Conservation (phyloP, 352 stramenopile genomes). For the Thalassiosira livingstoniorum region DNA sequence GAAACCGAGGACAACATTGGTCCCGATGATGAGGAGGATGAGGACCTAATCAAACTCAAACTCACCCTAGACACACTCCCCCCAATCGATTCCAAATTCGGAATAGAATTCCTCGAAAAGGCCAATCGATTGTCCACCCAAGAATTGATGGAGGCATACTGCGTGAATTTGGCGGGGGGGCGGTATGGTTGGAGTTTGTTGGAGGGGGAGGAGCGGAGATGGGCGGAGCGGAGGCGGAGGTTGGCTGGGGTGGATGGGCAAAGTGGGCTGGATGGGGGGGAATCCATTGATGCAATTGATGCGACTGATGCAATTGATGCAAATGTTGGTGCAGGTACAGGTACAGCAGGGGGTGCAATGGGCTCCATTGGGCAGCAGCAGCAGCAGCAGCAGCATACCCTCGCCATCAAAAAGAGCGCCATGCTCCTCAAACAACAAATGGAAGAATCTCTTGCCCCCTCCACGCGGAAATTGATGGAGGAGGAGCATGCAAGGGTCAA, state of each 20-base stretch:
- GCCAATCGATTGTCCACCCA: slow-evolving; percentile 53
- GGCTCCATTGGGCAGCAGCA: neutral
- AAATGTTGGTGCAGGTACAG: neutral
- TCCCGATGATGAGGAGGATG: slow-evolving; percentile 51
- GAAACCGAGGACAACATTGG: slow-evolving; percentile 55
- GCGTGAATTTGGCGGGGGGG: slow-evolving; percentile 61
- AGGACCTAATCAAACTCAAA: slow-evolving; percentile 45
- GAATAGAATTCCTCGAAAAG: slow-evolving; percentile 55
- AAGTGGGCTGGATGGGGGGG: slow-evolving; percentile 17
- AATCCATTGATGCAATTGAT: slow-evolving; percentile 21
- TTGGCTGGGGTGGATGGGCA: neutral
- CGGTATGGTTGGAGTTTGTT: slow-evolving; percentile 43
- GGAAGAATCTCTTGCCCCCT: slow-evolving; percentile 34
- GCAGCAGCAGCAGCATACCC: slow-evolving; percentile 22
- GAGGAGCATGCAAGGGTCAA: slow-evolving; percentile 44
- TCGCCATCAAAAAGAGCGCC: slow-evolving; percentile 65
- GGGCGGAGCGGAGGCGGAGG: neutral
- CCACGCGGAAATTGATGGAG: slow-evolving; percentile 44
- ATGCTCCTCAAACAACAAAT: slow-evolving; percentile 59
- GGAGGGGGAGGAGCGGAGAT: neutral
- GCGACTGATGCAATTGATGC: neutral
- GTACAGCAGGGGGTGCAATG: neutral
- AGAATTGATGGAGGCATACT: slow-evolving; percentile 78
- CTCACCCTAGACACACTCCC: slow-evolving; percentile 76
- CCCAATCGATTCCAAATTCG: slow-evolving; percentile 79